Evolutionary conservation across 2,329 filamentous ascomycete genomes (phyloP), one percentile per base, ranked within the genome.

Genomic region (Exophiala sideris): DNA sequence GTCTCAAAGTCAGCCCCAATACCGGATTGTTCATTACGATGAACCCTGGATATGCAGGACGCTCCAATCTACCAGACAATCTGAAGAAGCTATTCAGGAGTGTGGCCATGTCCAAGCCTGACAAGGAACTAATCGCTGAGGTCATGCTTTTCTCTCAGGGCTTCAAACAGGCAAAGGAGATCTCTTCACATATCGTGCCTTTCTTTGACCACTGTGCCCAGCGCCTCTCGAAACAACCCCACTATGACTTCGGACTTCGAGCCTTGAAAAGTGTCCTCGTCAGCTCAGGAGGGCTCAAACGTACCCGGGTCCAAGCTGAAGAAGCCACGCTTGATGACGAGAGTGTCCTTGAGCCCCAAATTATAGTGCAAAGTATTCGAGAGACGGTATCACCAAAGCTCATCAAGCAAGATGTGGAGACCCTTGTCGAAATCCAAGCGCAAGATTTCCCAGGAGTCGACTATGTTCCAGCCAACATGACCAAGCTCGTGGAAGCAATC

Each of bases 121-220:
- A 99, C 78, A 99, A 99, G 73, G 95, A 99, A 72, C 87, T 99
- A 54, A 99, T 99, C 73, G 91, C 94, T 34, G 94, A 99, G 76
- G 94, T 99, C 66, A 99, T 99, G 95, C 84, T 99, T 34, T 99
- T 96, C 79, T 99, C 95, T 1, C 94, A 99, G 72, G 94, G 94
- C 67, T 99, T 99, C 79, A 95, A 89, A 66, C 90, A 96, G 71
- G 94, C 94, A 34, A 99, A 97, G 74, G 79, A 86, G 56, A 79
- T 99, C 4, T 96, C 94, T 1, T 94, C 92, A 68, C 91, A 97
- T 65, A 95, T 92, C 0, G 94, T 99, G 20, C 95, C 94, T 0
- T 99, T 99, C 80, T 99, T 99, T 73, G 94, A 99, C 68, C 85
- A 88, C 66, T 99, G 95, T 70, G 79, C 89, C 6, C 79, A 77